These are phyloP conservation scores for Phyllosticta paracitricarpa DNA, from an alignment of 2,329 filamentous ascomycete species.

Conservation along the genomic window DNA sequence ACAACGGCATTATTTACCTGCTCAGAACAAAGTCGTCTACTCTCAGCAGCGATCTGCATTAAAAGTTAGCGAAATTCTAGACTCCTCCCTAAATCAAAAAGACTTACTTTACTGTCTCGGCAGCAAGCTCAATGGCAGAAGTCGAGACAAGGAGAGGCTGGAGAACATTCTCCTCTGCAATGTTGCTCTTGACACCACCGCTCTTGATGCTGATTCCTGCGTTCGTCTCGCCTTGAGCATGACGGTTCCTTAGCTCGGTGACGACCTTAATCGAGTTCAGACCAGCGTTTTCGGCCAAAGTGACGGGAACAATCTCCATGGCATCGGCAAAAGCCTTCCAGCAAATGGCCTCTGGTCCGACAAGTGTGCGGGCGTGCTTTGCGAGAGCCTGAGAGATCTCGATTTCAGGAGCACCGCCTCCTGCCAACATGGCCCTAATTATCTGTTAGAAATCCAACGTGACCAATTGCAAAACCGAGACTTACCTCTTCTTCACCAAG, in stretches of 20 bases:
- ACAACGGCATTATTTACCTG: slow-evolving; percentile 18
- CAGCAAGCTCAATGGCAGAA: slow-evolving; percentile 91
- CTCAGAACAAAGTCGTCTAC: slow-evolving; percentile 55
- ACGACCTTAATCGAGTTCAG: slow-evolving; percentile 99
- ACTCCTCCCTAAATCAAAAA: background rate
- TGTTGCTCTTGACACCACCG: slow-evolving; percentile 93
- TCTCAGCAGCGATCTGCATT: slow-evolving; percentile 35
- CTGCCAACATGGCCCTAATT: slow-evolving; percentile 70
- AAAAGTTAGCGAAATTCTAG: background rate
- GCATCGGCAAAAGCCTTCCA: slow-evolving; percentile 99
- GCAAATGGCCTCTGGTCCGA: slow-evolving; percentile 92
- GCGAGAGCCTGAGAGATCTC: slow-evolving; percentile 84
- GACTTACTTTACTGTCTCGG: slow-evolving; percentile 85
- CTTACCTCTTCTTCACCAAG: slow-evolving; percentile 84
- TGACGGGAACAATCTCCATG: slow-evolving; percentile 94
- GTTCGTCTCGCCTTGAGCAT: slow-evolving; percentile 90
- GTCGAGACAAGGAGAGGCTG: slow-evolving; percentile 95
- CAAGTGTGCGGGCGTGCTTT: slow-evolving; percentile 70
- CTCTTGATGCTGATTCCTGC: slow-evolving; percentile 98
- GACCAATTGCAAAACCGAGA: background rate
- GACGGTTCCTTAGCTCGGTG: slow-evolving; percentile 85
- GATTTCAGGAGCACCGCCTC: slow-evolving; percentile 92
- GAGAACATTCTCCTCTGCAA: slow-evolving; percentile 91
- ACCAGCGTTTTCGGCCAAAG: slow-evolving; percentile 91
- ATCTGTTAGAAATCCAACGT: slow-evolving; percentile 13